Base-by-base conservation (phyloP, 2,329 filamentous ascomycete species). In the Colletotrichum sp. region DNA sequence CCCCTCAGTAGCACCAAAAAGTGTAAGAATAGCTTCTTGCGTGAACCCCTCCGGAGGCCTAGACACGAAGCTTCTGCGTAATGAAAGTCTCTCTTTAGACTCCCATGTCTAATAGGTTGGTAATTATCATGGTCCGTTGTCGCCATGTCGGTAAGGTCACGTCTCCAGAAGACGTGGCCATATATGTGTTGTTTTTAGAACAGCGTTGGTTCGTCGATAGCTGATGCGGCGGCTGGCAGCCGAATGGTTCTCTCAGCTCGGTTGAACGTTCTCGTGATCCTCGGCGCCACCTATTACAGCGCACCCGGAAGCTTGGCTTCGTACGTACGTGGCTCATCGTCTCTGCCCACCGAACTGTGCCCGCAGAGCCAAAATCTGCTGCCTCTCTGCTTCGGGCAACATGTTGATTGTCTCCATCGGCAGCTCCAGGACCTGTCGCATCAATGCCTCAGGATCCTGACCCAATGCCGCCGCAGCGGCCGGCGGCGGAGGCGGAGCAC, bases 351-450 rank as follows among this genome's bases (percentile, higher is more conserved):
- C 87, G 79, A 95, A 89, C 71, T 91, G 89, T 78, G 93, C 92
- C 71, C 95, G 90, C 72, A 98, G 87, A 48, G 93, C 89, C 87
- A 98, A 90, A 71, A 99, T 93, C 84, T 98, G 95, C 76, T 91
- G 91, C 70, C 94, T 90, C 81, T 97, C 93, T 24, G 91, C 90
- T 48, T 95, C 94, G 8, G 94, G 92, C 65, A 98, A 87, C 81
- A 92, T 91, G 82, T 96, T 94, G 79, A 99, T 96, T 72, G 95
- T 92, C 74, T 94, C 90, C 80, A 95, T 94, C 4, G 95, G 92
- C 87, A 98, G 92, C 70, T 90, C 91, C 87, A 98, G 89, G 64
- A 98, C 94, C 80, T 96, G 94, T 78, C 94, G 91, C 83, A 98
- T 93, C 70, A 98, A 89, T 58, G 93, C 92, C 64, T 95, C 93